A percentile compares a stretch with the other conserved stretches of the same genome.
Evolutionary conservation across 306 rosid genomes (phyloP).

Genomic region (Acacia acuminata): DNA sequence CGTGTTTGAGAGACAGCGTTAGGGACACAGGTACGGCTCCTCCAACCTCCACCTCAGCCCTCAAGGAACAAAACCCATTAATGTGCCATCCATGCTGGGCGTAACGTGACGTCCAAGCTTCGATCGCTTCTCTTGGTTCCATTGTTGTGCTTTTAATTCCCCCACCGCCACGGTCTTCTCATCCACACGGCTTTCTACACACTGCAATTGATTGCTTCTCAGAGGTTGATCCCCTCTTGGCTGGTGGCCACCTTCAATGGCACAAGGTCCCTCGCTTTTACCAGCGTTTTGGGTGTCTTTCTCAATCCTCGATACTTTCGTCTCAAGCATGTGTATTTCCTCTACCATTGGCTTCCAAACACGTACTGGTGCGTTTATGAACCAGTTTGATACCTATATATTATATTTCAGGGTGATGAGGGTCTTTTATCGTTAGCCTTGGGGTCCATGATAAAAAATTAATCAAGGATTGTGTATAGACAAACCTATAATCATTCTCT

Average conservation of each 20-base stretch:
- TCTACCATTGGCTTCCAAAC: slow-evolving; percentile 99
- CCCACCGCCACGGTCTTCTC: slow-evolving; percentile 1
- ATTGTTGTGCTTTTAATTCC: slow-evolving; percentile 27
- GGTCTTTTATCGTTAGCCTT: too few relatives aligned
- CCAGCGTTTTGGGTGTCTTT: slow-evolving; percentile 12
- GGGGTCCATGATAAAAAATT: too few relatives aligned
- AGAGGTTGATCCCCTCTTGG: slow-evolving; percentile 4
- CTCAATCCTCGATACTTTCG: slow-evolving; percentile 48
- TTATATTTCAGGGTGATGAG: background rate
- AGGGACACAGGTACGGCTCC: slow-evolving; percentile 72
- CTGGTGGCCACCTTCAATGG: slow-evolving; percentile 32
- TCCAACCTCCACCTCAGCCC: slow-evolving; percentile 49
- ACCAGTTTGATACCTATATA: slow-evolving; percentile 92
- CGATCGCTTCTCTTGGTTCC: slow-evolving; percentile 66
- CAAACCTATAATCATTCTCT: too few relatives aligned
- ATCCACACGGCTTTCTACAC: slow-evolving; percentile 23
- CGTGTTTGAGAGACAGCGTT: slow-evolving; percentile 73
- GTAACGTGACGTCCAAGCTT: slow-evolving; percentile 53
- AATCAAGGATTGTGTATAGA: too few relatives aligned
- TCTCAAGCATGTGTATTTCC: slow-evolving; percentile 92
- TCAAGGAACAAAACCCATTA: slow-evolving; percentile 73
- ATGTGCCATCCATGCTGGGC: slow-evolving; percentile 52
- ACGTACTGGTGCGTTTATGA: slow-evolving; percentile 94
- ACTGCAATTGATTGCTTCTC: background rate
- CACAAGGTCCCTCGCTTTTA: slow-evolving; percentile 33